A percentile compares a stretch with the other conserved stretches of the same genome.
Evolutionary conservation across 2,329 filamentous ascomycete genomes (phyloP).

Genomic region (Echinosphaeria canescens): DNA sequence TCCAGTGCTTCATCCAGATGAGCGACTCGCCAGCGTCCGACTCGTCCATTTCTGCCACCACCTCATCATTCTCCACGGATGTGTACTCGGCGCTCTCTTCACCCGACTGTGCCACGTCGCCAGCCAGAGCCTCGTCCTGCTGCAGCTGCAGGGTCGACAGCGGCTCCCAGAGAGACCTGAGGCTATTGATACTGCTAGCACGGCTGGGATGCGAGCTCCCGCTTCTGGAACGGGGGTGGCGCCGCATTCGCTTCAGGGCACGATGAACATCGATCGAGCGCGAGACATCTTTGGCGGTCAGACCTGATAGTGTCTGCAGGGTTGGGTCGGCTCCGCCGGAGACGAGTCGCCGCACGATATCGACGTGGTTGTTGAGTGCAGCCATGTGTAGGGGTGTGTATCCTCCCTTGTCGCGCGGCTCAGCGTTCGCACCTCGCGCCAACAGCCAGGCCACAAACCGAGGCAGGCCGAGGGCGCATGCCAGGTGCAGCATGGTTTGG

Average conservation of each 20-base stretch:
- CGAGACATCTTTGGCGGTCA: constrained; percentile 50
- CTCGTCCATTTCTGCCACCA: constrained; percentile 18
- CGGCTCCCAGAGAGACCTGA: constrained; percentile 48
- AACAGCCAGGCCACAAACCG: constrained; percentile 59
- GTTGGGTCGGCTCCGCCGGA: constrained; percentile 51
- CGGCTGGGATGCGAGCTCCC: constrained; percentile 35
- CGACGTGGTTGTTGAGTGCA: constrained; percentile 50
- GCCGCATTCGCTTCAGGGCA: constrained; percentile 37
- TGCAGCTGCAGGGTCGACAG: too few relatives aligned
- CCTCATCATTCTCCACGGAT: constrained; percentile 11
- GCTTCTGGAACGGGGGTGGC: constrained; percentile 44
- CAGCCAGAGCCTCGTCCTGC: constrained; percentile 17
- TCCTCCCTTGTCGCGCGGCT: constrained; percentile 55
- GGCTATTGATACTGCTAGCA: constrained; percentile 34
- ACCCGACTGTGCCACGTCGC: constrained; percentile 17
- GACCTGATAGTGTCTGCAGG: constrained; percentile 45
- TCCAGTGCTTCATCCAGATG: too few relatives aligned
- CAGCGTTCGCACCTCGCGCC: constrained; percentile 55
- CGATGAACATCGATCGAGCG: constrained; percentile 40
- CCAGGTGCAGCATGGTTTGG: constrained; percentile 65
- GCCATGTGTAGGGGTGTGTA: constrained; percentile 72
- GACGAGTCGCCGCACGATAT: constrained; percentile 58
- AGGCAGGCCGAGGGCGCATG: constrained; percentile 52
- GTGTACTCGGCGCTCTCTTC: constrained; percentile 22
- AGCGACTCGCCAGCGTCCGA: constrained; percentile 18